Conservation (phyloP, 805 yeast species). For the Kluyveromyces starmeri region DNA sequence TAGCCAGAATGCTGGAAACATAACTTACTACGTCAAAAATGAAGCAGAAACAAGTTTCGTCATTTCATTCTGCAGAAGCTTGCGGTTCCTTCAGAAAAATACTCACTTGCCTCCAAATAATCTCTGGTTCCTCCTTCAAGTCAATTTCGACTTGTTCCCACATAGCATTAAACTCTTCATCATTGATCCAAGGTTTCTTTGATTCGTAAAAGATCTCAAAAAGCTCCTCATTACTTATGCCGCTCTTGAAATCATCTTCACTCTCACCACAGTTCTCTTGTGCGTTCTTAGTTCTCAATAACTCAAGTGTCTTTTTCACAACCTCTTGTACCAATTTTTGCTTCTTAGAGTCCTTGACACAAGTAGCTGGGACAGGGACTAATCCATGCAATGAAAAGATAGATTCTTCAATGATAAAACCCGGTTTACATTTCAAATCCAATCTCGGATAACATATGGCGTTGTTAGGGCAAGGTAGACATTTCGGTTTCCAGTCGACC, state of each 20-base stretch:
- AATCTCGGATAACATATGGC: constrained; percentile 62
- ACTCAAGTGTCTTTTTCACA: constrained; percentile 54
- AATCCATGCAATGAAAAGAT: constrained; percentile 36
- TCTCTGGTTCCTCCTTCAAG: constrained; percentile 57
- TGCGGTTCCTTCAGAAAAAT: constrained; percentile 10
- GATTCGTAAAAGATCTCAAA: constrained; percentile 41
- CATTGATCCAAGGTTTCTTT: constrained; percentile 30
- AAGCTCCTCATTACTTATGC: constrained; percentile 41
- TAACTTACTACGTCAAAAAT: no score
- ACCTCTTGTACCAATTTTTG: constrained; percentile 59
- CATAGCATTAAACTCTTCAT: constrained; percentile 62
- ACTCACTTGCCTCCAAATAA: constrained; percentile 71
- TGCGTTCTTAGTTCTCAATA: constrained; percentile 64
- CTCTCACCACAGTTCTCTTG: constrained; percentile 48
- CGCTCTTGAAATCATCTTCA: constrained; percentile 39
- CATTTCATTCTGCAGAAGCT: no score
- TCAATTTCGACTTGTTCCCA: constrained; percentile 61
- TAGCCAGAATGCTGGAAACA: no score
- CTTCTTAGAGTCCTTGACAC: constrained; percentile 67
- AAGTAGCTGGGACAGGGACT: constrained; percentile 52
- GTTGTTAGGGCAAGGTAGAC: constrained; percentile 74
- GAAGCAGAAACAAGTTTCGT: no score
- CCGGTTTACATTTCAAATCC: constrained; percentile 61
- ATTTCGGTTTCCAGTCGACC: constrained; percentile 45
- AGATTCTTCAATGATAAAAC: constrained; percentile 39